A percentile compares a stretch with the other conserved stretches of the same genome.
phyloP scores from a whole-genome alignment of 108 stramenopile species.

The Fragilaria crotonensis region DNA sequence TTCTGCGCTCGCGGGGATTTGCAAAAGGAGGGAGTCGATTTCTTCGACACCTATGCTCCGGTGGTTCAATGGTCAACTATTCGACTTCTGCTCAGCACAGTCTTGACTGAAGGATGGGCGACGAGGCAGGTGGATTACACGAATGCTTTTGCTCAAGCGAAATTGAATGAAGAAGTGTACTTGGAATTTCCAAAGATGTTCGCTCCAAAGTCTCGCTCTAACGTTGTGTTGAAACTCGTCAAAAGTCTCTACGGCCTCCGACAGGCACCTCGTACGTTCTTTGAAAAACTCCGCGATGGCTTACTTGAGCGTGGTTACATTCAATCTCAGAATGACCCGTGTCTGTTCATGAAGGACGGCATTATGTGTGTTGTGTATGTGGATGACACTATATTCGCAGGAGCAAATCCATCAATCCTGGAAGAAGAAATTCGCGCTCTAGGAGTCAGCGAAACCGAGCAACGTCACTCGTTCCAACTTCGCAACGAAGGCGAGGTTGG shows the following conservation, averaged over 20 bases:
- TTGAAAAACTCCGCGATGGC: background rate
- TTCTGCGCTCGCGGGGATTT: conserved; percentile 42
- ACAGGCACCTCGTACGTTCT: too few relatives aligned
- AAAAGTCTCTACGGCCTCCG: conserved; percentile 17
- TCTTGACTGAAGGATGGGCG: conserved; percentile 2
- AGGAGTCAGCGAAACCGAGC: too few relatives aligned
- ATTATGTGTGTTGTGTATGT: conserved; percentile 20
- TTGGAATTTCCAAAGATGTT: too few relatives aligned
- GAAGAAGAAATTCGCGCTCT: too few relatives aligned
- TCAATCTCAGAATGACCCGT: conserved; percentile 6
- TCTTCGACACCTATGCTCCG: conserved; percentile 32
- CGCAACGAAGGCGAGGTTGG: conserved; percentile 18
- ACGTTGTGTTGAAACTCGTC: conserved; percentile 8
- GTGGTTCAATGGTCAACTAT: conserved; percentile 36
- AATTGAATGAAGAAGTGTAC: too few relatives aligned
- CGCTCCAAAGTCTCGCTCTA: too few relatives aligned
- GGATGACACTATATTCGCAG: too few relatives aligned
- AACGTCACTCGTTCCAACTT: too few relatives aligned
- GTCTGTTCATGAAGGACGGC: conserved; percentile 12
- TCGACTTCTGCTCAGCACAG: conserved; percentile 12
- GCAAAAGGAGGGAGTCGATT: conserved; percentile 48
- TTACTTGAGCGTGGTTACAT: background rate
- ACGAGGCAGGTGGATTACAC: conserved; percentile 17
- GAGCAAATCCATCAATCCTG: too few relatives aligned
- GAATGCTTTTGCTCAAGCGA: too few relatives aligned